phyloP scores from a whole-genome alignment of 345 rosid species.

The Murraya koenigii region DNA sequence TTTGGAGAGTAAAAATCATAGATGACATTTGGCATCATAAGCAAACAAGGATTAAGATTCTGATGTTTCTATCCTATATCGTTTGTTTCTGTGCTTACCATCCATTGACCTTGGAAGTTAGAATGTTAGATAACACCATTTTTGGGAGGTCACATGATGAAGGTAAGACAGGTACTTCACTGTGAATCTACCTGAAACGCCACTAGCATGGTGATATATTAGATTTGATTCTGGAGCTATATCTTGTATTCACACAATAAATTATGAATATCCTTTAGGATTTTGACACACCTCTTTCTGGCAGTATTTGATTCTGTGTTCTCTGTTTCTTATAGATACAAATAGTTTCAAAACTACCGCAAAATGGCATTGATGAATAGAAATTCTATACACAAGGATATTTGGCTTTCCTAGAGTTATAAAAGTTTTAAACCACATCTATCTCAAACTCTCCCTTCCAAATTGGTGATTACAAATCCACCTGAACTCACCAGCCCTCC shows the following conservation, averaged over 20 bases:
- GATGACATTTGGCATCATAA: neutral
- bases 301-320: neutral
- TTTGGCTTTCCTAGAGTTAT: constrained; percentile 17
- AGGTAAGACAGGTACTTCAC: neutral
- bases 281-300: neutral
- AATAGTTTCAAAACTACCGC: constrained; percentile 5
- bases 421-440: neutral
- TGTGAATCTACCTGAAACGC: neutral
- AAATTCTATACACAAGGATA: constrained; percentile 23
- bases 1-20: neutral
- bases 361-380: constrained; percentile 16
- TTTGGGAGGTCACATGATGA: neutral
- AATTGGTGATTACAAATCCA: constrained; percentile 7
- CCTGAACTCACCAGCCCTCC: constrained; percentile 5
- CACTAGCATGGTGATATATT: neutral
- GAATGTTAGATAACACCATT: neutral
- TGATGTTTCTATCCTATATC: neutral
- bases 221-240: neutral
- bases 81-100: neutral
- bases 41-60: neutral
- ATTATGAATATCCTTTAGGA: neutral
- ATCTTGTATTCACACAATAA: neutral
- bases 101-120: neutral
- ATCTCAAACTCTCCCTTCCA: constrained; percentile 7
- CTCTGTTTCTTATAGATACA: neutral